Conservation (phyloP, 805 yeast species). For the Metschnikowia borealis region DNA sequence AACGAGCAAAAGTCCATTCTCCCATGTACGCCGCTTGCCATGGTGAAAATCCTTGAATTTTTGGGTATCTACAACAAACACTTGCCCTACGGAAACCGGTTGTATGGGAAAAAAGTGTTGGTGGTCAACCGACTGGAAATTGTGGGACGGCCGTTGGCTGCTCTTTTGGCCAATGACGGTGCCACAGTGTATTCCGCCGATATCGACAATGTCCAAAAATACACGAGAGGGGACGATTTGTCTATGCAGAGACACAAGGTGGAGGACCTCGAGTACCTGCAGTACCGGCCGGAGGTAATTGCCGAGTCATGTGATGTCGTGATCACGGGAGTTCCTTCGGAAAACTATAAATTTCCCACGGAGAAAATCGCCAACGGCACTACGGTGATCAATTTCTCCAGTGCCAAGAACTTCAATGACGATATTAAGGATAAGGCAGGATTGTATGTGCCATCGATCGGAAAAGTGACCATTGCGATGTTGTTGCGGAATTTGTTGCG, state of each 20-base stretch:
- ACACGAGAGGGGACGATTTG: slow-evolving; percentile 91
- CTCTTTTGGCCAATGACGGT: slow-evolving; percentile 93
- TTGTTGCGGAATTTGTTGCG: slow-evolving; percentile 83
- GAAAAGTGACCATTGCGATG: slow-evolving; percentile 96
- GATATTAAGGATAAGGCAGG: slow-evolving; percentile 83
- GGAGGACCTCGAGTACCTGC: slow-evolving; percentile 45
- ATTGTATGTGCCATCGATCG: slow-evolving; percentile 90
- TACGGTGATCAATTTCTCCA: slow-evolving; percentile 83
- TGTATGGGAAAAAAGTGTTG: slow-evolving; percentile 88
- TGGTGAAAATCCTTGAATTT: slow-evolving; percentile 88
- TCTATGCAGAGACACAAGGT: slow-evolving; percentile 80
- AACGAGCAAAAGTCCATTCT: slow-evolving; percentile 74
- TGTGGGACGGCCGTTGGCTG: slow-evolving; percentile 96
- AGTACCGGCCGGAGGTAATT: slow-evolving; percentile 54
- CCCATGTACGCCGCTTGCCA: slow-evolving; percentile 95
- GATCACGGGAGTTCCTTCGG: slow-evolving; percentile 92
- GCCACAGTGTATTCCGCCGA: slow-evolving; percentile 94
- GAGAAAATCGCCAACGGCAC: slow-evolving; percentile 82
- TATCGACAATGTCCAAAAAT: slow-evolving; percentile 79
- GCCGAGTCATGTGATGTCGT: slow-evolving; percentile 82
- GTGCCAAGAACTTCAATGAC: slow-evolving; percentile 82
- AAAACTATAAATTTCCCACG: slow-evolving; percentile 79
- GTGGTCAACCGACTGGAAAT: slow-evolving; percentile 93
- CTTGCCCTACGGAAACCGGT: slow-evolving; percentile 82
- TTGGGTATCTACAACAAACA: slow-evolving; percentile 81